Evolutionary conservation across 139 green algal genomes (phyloP), one percentile per base, ranked within the genome.

Genomic region (Chlorella sp.): DNA sequence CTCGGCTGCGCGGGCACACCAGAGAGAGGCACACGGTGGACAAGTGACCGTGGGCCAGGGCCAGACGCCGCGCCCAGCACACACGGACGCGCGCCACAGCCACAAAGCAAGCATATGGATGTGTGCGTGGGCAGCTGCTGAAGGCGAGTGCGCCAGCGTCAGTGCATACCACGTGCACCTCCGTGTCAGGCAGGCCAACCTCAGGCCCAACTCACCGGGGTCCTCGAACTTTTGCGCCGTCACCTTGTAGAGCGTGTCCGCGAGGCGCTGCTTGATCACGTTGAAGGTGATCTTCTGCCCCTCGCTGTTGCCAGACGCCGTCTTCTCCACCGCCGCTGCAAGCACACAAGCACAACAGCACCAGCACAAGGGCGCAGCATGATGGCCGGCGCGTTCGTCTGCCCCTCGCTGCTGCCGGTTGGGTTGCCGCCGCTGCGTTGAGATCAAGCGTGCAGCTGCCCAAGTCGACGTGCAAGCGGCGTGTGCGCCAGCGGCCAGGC

Each of bases 141-240:
- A n/a, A n/a, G n/a, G n/a, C n/a, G n/a, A n/a, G n/a, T n/a, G n/a
- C n/a, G n/a, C n/a, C n/a, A n/a, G n/a, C n/a, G n/a, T n/a, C n/a
- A n/a, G n/a, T n/a, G n/a, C n/a, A n/a, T n/a, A n/a, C n/a, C n/a
- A n/a, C n/a, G n/a, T n/a, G n/a, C n/a, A n/a, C n/a, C n/a, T n/a
- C n/a, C n/a, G n/a, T n/a, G n/a, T n/a, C n/a, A n/a, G n/a, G n/a
- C n/a, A n/a, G n/a, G n/a, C n/a, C n/a, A n/a, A n/a, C n/a, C n/a
- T n/a, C n/a, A n/a, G n/a, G n/a, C n/a, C n/a, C n/a, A n/a, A n/a
- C 51, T 90, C 78, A 78, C 88, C 79, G 20, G 95, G 94, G 74
- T 99, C 94, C 82, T 98, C 92, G 77, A 99, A 99, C 91, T 99
- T 99, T 77, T 98, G 92, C 24, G 78, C 80, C 34, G 88, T 94